phyloP scores from a whole-genome alignment of 805 yeast genomes.

The Candida berthetii region DNA sequence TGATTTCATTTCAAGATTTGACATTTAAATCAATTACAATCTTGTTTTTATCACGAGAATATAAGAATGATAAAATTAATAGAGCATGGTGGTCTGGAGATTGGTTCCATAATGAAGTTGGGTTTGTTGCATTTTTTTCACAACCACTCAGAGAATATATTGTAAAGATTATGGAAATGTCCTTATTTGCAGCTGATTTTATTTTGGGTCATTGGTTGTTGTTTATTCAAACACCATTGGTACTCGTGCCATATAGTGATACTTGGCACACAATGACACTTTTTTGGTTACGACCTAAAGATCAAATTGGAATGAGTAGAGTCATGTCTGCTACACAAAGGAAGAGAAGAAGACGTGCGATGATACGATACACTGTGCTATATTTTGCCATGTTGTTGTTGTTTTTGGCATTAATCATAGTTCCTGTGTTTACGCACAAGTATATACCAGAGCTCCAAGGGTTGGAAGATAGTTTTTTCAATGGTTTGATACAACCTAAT shows the following conservation, averaged over 20 bases:
- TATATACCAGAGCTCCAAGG: constrained; percentile 20
- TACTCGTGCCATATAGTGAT: constrained; percentile 59
- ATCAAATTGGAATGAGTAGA: constrained; percentile 23
- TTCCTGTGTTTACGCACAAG: constrained; percentile 38
- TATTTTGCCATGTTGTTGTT: constrained; percentile 35
- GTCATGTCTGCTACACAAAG: constrained; percentile 33
- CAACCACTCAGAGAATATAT: constrained; percentile 62
- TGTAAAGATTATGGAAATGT: constrained; percentile 60
- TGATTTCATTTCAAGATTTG: constrained; percentile 48
- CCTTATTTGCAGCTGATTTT: constrained; percentile 63
- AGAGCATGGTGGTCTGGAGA: constrained; percentile 78
- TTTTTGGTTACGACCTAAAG: constrained; percentile 59
- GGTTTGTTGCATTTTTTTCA: constrained; percentile 46
- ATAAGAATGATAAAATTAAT: constrained; percentile 51
- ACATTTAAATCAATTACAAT: constrained; percentile 47
- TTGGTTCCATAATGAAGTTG: constrained; percentile 59
- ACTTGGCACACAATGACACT: constrained; percentile 61
- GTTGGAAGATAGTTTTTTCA: constrained; percentile 16
- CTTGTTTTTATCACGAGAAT: constrained; percentile 54
- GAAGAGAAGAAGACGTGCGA: constrained; percentile 32
- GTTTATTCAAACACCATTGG: constrained; percentile 52
- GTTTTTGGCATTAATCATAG: constrained; percentile 34
- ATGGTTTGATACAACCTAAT: constrained; percentile 53
- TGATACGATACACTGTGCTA: constrained; percentile 38
- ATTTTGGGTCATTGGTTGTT: constrained; percentile 52